phyloP scores from a whole-genome alignment of 1,139 yeast species.

The Scheffersomyces insectosa region DNA sequence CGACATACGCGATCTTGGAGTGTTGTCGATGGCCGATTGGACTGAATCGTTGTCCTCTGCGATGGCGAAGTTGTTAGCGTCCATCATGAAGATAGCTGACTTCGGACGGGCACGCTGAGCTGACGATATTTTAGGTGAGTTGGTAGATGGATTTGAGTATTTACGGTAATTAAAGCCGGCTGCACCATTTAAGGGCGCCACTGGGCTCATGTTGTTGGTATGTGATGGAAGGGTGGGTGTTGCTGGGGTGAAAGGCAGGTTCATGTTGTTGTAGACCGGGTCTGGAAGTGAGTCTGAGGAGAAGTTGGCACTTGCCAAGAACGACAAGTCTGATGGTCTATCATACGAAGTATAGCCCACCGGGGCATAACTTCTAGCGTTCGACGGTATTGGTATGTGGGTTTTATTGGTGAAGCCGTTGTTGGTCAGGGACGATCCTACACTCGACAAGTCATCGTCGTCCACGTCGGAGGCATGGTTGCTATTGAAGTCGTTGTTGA shows the following conservation, averaged over 20 bases:
- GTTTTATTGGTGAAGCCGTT: background rate
- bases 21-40: slow-evolving; percentile 19
- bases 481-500: too few species aligned
- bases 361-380: too few species aligned
- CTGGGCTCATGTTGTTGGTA: slow-evolving; percentile 3
- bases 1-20: slow-evolving; percentile 25
- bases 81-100: slow-evolving; percentile 37
- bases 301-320: slow-evolving; percentile 43
- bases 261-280: slow-evolving; percentile 3
- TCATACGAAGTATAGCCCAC: too few species aligned
- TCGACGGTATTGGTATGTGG: background rate
- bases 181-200: slow-evolving; percentile 1
- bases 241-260: slow-evolving; percentile 5
- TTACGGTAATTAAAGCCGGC: slow-evolving; percentile 11
- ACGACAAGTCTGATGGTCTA: slow-evolving; percentile 14
- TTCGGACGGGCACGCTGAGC: slow-evolving; percentile 35
- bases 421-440: background rate
- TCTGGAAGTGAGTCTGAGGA: slow-evolving; percentile 41
- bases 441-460: background rate
- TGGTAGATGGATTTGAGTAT: slow-evolving; percentile 24
- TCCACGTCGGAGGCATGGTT: background rate
- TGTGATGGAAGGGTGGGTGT: slow-evolving; percentile 10
- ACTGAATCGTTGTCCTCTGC: slow-evolving; percentile 31
- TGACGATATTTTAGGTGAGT: slow-evolving; percentile 25
- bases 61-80: slow-evolving; percentile 26